Evolutionary conservation across 208 protist genomes (phyloP).

Genomic region (Zelonia costaricensis): DNA sequence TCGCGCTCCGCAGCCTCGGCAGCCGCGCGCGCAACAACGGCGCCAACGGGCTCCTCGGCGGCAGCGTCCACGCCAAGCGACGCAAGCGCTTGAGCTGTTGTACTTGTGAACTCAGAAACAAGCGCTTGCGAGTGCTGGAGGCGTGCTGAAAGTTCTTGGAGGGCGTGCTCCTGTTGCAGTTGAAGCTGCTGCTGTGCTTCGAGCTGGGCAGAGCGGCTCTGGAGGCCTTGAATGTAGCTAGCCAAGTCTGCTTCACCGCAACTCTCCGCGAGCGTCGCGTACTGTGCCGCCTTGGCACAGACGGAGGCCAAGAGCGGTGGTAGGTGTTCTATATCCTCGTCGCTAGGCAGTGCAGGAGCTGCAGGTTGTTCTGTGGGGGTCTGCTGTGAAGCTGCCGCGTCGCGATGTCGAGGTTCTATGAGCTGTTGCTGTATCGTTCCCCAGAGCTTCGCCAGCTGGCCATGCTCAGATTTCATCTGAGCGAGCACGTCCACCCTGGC

Average conservation of each 20-base stretch:
- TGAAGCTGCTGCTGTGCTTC: background rate
- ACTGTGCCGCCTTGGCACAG: background rate
- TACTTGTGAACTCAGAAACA: background rate
- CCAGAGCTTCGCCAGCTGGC: background rate
- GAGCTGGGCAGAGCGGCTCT: background rate
- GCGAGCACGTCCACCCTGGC: background rate
- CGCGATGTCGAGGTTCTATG: too few relatives aligned
- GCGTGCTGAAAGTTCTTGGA: too few relatives aligned
- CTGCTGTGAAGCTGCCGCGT: background rate
- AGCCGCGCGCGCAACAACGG: conserved; percentile 7
- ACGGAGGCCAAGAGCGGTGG: background rate
- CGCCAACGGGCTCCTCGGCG: conserved; percentile 1
- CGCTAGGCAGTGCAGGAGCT: background rate
- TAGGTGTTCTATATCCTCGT: background rate
- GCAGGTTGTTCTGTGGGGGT: background rate
- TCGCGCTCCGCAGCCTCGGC: conserved; percentile 22
- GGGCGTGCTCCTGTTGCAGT: background rate
- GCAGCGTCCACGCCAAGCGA: conserved; percentile 2
- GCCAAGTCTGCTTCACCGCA: background rate
- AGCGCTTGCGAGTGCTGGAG: too few relatives aligned
- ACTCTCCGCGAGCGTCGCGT: background rate
- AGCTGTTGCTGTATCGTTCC: background rate
- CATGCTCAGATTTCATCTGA: background rate
- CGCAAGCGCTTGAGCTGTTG: background rate
- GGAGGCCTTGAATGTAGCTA: background rate